These are phyloP conservation scores for Cercospora zeina DNA, from an alignment of 2,329 filamentous ascomycete species.

Conservation along the genomic window DNA sequence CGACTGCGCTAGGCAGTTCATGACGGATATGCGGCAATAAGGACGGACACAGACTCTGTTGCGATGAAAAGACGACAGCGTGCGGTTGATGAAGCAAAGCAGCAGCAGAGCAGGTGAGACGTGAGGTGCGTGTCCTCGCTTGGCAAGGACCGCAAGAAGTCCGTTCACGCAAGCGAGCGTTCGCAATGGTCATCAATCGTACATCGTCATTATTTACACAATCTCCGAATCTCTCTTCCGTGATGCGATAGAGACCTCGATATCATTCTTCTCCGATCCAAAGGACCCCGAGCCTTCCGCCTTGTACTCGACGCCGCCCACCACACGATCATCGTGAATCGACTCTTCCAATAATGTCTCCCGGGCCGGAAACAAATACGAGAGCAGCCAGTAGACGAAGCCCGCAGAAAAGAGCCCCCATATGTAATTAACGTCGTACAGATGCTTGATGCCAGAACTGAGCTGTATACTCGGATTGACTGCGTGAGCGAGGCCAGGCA, in stretches of 20 bases:
- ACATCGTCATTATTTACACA: conserved; percentile 10
- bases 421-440: conserved; percentile 68
- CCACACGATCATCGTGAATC: conserved; percentile 30
- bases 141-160: neutral
- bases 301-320: conserved; percentile 29
- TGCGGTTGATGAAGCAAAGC: neutral
- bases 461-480: conserved; percentile 46
- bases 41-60: neutral
- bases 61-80: neutral
- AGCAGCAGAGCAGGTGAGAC: neutral
- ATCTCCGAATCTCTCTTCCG: conserved; percentile 17
- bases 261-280: conserved; percentile 16
- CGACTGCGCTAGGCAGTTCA: neutral
- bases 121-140: neutral
- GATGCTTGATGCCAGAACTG: conserved; percentile 52
- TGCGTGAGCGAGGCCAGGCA: conserved; percentile 55
- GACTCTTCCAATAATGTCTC: conserved; percentile 49
- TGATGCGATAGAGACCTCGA: conserved; percentile 19
- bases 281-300: conserved; percentile 12
- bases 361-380: conserved; percentile 51
- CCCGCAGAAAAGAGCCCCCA: conserved; percentile 61
- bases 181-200: conserved; percentile 3
- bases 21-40: neutral
- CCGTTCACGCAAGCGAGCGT: neutral
- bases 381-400: conserved; percentile 57